Evolutionary conservation across 257 asterid genomes (phyloP), one percentile per base, ranked within the genome.

Genomic region (Nicotiana noctiflora): DNA sequence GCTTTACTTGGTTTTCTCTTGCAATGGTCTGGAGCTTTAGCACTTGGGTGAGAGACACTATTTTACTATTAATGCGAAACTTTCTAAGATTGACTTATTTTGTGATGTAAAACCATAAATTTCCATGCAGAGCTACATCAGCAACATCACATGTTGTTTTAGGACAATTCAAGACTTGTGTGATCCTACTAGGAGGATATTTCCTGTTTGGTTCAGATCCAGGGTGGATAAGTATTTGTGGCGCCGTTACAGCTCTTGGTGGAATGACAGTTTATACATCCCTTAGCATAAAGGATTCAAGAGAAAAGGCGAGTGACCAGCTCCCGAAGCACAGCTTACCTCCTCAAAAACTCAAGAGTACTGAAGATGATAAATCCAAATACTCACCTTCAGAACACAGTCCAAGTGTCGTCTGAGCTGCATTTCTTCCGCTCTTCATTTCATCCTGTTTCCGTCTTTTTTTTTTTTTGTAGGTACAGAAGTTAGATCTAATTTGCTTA

Each of bases 11-110:
- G 98, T 14, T 94, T 94, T 81, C 93, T 94, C 80, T 80, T 94
- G 86, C 98, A 94, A 82, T 93, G 94, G 96, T 94, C 98, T 6
- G 98, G 98, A 72, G 98, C 98, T 82, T 89, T 94, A 61, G 98
- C 97, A 29, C 97, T 94, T 8, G 97, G 98, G 97, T 94, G 77
- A 57, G 87, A 13, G 4, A 40, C 80, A 55, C 63, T 82, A 13
- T 74, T 13, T 60, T 32, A 67, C 46, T 65, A 32, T 32, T 15
- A 65, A 2, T 27, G 40, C 14, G 77, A 44, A 21, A 13, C 1
- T 21, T 32, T 65, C 18, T 34, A 64, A 63, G 72, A 29, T 64
- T 29, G 29, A 19, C 21, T 32, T 15, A 63, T 63, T 31, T 65
- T 65, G 7, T 5, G 40, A 12, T 62, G 40, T 62, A 27, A 14